These are phyloP conservation scores for Penicillium freii DNA, from an alignment of 2,329 filamentous ascomycete genomes.

Conservation along the genomic window DNA sequence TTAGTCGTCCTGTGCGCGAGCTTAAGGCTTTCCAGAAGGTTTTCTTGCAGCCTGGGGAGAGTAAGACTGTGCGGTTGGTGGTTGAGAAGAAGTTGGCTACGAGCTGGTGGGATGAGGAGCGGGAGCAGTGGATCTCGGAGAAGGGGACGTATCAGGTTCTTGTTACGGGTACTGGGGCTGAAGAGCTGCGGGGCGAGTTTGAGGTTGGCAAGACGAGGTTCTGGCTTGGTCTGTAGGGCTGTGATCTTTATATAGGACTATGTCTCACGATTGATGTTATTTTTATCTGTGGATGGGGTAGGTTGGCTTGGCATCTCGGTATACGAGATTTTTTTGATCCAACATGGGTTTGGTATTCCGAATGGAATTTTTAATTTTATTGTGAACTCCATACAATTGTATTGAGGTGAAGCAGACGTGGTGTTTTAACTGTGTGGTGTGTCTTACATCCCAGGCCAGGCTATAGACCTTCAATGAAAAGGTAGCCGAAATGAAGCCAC, in stretches of 20 bases:
- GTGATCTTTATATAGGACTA: neutral
- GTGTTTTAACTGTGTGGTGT: too few species aligned
- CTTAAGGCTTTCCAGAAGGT: constrained; percentile 67
- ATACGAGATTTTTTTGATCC: neutral
- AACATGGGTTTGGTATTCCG: neutral
- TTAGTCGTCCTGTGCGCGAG: constrained; percentile 60
- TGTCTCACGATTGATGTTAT: constrained; percentile 7
- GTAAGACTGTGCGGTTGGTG: constrained; percentile 55
- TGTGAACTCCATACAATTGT: too few species aligned
- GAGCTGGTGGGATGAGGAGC: constrained; percentile 69
- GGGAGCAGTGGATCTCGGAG: constrained; percentile 64
- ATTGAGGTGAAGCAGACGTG: too few species aligned
- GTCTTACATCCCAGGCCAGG: neutral
- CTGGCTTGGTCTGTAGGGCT: constrained; percentile 61
- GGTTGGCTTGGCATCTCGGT: neutral
- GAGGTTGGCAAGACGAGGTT: constrained; percentile 61
- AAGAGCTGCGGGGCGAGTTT: constrained; percentile 54
- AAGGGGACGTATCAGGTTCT: constrained; percentile 63
- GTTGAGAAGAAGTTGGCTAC: constrained; percentile 63
- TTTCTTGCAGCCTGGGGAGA: constrained; percentile 59
- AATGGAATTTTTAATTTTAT: neutral
- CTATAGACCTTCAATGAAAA: neutral
- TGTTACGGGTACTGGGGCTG: constrained; percentile 57
- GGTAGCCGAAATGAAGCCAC: neutral
- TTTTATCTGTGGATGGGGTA: neutral